These are phyloP conservation scores for Hordeum vulgare DNA, from an alignment of 176 grass and related monocot genomes.

Conservation along the genomic window MorexV3_pseudomolecules_assembly NC_058519.1:148699769-148700268, in stretches of 20 bases:
- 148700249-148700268: slow-evolving; percentile 94
- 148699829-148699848: slow-evolving; percentile 96
- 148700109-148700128: slow-evolving; percentile 77
- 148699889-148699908: slow-evolving; percentile 77
- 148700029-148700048: background rate
- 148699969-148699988: slow-evolving; percentile 42
- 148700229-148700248: background rate
- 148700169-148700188: slow-evolving; percentile 19
- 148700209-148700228: background rate
- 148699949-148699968: slow-evolving; percentile 86
- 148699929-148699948: slow-evolving; percentile 99
- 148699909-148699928: slow-evolving; percentile 90
- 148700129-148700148: slow-evolving; percentile 6
- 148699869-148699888: slow-evolving; percentile 95
- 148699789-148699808: slow-evolving; percentile 68
- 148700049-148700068: background rate
- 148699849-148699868: slow-evolving; percentile 96
- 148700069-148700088: slow-evolving; percentile 53
- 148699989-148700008: background rate
- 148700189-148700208: background rate
- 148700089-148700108: slow-evolving; percentile 97
- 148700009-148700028: background rate
- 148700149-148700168: background rate
- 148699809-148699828: slow-evolving; percentile 97
- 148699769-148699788: slow-evolving; percentile 99